Conservation (phyloP, 2,329 filamentous ascomycete genomes). For the Thielaviopsis ethacetica region DNA sequence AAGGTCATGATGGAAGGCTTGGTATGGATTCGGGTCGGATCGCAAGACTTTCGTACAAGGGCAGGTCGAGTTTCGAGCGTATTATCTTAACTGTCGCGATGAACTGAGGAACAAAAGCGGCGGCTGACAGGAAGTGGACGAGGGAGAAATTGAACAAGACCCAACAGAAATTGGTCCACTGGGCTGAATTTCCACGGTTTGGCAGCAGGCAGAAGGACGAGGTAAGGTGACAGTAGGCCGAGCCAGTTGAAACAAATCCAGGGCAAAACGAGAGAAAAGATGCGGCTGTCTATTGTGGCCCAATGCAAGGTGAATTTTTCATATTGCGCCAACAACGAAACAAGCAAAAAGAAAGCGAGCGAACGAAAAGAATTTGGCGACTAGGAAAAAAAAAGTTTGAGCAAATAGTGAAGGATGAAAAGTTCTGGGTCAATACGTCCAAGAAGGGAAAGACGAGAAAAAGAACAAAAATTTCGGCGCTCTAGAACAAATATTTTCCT, state of each 20-base stretch:
- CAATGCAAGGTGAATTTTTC: no score
- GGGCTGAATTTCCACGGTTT: no score
- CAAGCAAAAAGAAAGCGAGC: not conserved
- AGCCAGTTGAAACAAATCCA: no score
- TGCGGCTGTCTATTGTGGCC: no score
- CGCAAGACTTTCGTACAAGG: not conserved
- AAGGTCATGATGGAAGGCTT: conserved; percentile 16
- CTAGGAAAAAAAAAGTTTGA: not conserved
- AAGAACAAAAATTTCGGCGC: not conserved
- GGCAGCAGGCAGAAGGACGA: no score
- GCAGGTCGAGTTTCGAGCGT: not conserved
- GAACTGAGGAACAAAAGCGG: not conserved
- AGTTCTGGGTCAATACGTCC: no score
- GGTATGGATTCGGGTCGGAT: not conserved
- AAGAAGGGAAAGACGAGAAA: not conserved
- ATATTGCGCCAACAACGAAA: not conserved
- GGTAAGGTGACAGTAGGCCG: no score
- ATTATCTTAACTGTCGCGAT: not conserved
- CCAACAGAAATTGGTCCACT: no score
- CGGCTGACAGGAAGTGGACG: not conserved
- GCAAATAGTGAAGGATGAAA: no score
- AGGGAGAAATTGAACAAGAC: not conserved
- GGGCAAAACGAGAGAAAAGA: no score
- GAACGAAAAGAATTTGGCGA: not conserved
- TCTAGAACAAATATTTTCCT: no score